phyloP scores from a whole-genome alignment of 495 filamentous ascomycete genomes.

The Immersiella caudata region DNA sequence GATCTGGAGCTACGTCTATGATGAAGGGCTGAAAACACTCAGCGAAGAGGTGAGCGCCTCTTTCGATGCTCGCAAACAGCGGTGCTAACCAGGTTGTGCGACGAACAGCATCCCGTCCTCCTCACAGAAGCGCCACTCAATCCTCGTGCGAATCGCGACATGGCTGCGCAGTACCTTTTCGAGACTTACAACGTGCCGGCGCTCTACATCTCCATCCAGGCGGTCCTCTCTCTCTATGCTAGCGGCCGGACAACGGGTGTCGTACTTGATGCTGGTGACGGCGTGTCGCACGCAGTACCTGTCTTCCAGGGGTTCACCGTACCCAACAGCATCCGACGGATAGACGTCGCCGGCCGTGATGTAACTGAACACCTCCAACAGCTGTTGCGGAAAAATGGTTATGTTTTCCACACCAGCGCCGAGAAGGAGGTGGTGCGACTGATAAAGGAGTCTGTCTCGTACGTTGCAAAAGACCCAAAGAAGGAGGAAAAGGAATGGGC shows the following conservation, averaged over 20 bases:
- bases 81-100: not conserved
- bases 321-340: conserved; percentile 87
- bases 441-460: conserved; percentile 94
- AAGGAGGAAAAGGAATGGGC: conserved; percentile 97
- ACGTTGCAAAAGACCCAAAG: conserved; percentile 88
- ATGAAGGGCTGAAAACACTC: conserved; percentile 79
- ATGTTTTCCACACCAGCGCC: conserved; percentile 94
- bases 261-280: conserved; percentile 93
- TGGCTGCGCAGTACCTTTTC: conserved; percentile 95
- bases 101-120: conserved; percentile 81
- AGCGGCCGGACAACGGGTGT: conserved; percentile 96
- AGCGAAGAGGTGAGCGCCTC: conserved; percentile 78
- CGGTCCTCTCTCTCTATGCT: conserved; percentile 93
- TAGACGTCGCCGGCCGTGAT: conserved; percentile 97
- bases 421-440: conserved; percentile 96
- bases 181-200: conserved; percentile 99
- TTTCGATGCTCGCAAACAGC: conserved; percentile 1
- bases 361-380: conserved; percentile 95
- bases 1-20: conserved; percentile 83
- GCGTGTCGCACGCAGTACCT: conserved; percentile 95
- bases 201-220: conserved; percentile 95
- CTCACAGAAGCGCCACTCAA: conserved; percentile 97
- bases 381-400: conserved; percentile 86
- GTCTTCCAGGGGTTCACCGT: conserved; percentile 99
- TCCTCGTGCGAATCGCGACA: conserved; percentile 93